Evolutionary conservation across 768 basidiomycete species (phyloP), one percentile per base, ranked within the genome.

Genomic region (Kwoniella newhampshirensis): DNA sequence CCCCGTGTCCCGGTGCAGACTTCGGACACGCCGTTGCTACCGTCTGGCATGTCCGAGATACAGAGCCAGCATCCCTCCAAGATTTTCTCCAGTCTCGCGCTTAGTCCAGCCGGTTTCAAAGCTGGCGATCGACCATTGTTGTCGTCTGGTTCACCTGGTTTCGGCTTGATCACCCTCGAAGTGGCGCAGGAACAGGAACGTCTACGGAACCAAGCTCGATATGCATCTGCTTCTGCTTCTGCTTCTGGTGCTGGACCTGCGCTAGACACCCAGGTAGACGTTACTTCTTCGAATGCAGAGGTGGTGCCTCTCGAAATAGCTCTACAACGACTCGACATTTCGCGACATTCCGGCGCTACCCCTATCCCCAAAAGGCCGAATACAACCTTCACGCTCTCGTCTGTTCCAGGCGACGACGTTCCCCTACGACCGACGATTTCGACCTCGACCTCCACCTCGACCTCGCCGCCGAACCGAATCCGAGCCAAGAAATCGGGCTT

Each of bases 121-220:
- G 54, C 57, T 4, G 44, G 54, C 15, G 59, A 63, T 50, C 35
- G 62, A 44, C 60, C 66, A 37, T 42, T 63, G 25, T 28, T 60
- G 30, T 53, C 45, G 41, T 41, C 59, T 27, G 67, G 60, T 13
- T 68, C 67, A 30, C 67, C 63, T 5, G 64, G 64, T 1, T 68
- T 65, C 44, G 64, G 67, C 1, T 36, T 68, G 20, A 68, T 68
- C 25, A 51, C 58, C 15, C 61, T 68, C 18, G 61, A 65, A 48
- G 61, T 41, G 0, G 67, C 67, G 13, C 67, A 65, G 46, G 63
- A 65, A 32, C 27, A 63, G 15, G 67, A 68, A 42, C 32, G 58
- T 1, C 5, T 28, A 1, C 37, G 48, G 17, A 45, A 49, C 49
- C 23, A 15, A 17, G 17, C 52, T 18, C 23, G 41, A 28, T 9